A percentile compares a stretch with the other conserved stretches of the same genome.
phyloP scores from a whole-genome alignment of 192 early-diverging fungal species.

The Mortierella antarctica region DNA sequence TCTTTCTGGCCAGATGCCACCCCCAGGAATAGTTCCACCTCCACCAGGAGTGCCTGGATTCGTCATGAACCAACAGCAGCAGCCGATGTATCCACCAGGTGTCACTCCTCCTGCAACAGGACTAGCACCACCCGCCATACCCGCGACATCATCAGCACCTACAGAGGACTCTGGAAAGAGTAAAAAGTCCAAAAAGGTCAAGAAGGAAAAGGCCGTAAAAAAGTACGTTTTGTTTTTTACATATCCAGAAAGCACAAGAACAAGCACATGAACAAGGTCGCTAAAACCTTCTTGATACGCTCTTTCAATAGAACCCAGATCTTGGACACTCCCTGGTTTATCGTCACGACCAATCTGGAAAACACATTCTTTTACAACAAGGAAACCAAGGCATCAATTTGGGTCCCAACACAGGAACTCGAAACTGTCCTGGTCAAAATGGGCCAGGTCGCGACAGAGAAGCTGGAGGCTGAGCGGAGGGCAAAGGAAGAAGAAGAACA shows the following conservation, averaged over 20 bases:
- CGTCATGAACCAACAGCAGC: constrained; percentile 22
- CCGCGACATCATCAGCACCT: constrained; percentile 1
- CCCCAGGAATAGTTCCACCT: constrained; percentile 23
- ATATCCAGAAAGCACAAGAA: background rate
- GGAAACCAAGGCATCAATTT: constrained; percentile 72
- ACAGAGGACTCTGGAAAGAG: constrained; percentile 27
- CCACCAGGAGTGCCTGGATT: constrained; percentile 26
- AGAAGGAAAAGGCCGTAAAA: constrained; percentile 56
- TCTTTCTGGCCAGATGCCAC: constrained; percentile 8
- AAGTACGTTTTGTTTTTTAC: constrained; percentile 32
- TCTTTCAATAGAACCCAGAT: constrained; percentile 60
- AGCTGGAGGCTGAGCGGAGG: constrained; percentile 36
- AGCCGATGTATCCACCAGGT: constrained; percentile 25
- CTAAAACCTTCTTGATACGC: background rate
- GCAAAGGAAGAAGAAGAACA: constrained; percentile 55
- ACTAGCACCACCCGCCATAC: background rate
- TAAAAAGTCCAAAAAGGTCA: constrained; percentile 52
- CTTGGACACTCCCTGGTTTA: constrained; percentile 76
- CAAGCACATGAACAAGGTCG: background rate
- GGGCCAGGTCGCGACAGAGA: constrained; percentile 56
- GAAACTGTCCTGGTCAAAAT: constrained; percentile 66
- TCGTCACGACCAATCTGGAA: constrained; percentile 74
- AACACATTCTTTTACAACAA: constrained; percentile 85
- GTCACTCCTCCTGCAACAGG: constrained; percentile 11
- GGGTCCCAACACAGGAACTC: constrained; percentile 70